Percentiles rank a stretch among this genome's conserved stretches.
Evolutionary conservation across 176 grass and related monocot genomes (phyloP).

Genomic region (Paspalum notatum): DNA sequence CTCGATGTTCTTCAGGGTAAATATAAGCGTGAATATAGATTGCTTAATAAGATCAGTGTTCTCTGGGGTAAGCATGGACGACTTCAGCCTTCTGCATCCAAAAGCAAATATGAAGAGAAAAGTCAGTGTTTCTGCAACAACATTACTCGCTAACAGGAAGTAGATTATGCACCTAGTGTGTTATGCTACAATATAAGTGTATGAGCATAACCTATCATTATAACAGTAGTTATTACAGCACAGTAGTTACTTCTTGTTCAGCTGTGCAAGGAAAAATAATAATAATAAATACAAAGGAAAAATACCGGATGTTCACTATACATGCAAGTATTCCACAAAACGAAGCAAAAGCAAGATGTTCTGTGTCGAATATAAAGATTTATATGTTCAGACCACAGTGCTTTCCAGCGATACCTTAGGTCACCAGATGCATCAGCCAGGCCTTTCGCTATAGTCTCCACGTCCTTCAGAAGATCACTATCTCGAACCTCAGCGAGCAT

Average conservation of each 20-base stretch:
- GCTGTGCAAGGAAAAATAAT: neutral
- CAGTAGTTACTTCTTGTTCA: neutral
- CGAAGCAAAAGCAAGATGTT: neutral
- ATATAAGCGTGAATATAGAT: slow-evolving; percentile 89
- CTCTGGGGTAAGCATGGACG: slow-evolving; percentile 74
- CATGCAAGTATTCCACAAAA: neutral
- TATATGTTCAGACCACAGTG: neutral
- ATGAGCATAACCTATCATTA: neutral
- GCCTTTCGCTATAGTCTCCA: slow-evolving; percentile 89
- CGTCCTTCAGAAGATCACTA: slow-evolving; percentile 82
- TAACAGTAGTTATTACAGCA: neutral
- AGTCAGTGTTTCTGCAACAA: neutral
- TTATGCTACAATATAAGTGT: too few species aligned
- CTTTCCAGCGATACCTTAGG: slow-evolving; percentile 66
- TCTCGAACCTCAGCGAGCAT: slow-evolving; percentile 80
- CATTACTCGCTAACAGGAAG: neutral
- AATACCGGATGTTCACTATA: neutral
- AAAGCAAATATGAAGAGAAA: slow-evolving; percentile 20
- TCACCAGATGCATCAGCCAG: slow-evolving; percentile 76
- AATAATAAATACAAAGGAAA: neutral
- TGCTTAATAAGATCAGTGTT: slow-evolving; percentile 84
- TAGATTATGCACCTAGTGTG: neutral
- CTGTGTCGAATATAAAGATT: neutral
- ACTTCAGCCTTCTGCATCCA: slow-evolving; percentile 79
- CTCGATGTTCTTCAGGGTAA: slow-evolving; percentile 97